Base-by-base conservation (phyloP, 129 eudicot species). In the Artemisia annua region DNA sequence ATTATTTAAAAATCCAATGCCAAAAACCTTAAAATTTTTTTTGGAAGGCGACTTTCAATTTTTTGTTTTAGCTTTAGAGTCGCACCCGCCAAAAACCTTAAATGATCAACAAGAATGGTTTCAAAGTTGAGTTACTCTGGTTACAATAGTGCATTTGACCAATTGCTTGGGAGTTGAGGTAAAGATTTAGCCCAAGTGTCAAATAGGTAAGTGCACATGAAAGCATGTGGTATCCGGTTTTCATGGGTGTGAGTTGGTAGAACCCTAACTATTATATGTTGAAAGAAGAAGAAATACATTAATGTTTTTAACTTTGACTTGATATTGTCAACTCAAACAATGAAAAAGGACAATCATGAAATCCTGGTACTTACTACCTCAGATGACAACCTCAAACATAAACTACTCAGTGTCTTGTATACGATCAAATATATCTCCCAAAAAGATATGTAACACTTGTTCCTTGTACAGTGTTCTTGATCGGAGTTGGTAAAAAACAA, bases 381-480 rank as follows among this genome's bases (percentile, higher is more conserved):
- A 78, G 72, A 78, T 78, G 82, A 78, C 77, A 70, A 78, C 77
- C 82, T 78, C 77, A 55, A 78, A 78, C 82, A 78, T 70, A 70
- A 78, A 78, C 76, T 22, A 63, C 72, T 70, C 67, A 62, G 39
- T 68, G 48, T 60, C 63, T 32, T 77, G 69, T 69, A 63, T 32
- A 48, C 39, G 71, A 69, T 77, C 76, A 77, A 69, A 77, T 62
- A 70, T 59, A 53, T 71, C 67, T 73, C 77, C 72, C 67, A 39
- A 70, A 78, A 78, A 70, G 82, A 78, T 70, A 78, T 78, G 77
- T 49, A 28, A 24, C 82, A 70, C 24, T 68, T 77, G 70, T 77
- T 77, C 76, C 70, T 53, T 78, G 67, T 63, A 78, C 82, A 78
- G 82, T 78, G 72, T 71, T 78, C 39, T 43, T 70, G 72, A 71